Conservation (phyloP, 345 rosid genomes). For the Euphorbia lathyris region DNA sequence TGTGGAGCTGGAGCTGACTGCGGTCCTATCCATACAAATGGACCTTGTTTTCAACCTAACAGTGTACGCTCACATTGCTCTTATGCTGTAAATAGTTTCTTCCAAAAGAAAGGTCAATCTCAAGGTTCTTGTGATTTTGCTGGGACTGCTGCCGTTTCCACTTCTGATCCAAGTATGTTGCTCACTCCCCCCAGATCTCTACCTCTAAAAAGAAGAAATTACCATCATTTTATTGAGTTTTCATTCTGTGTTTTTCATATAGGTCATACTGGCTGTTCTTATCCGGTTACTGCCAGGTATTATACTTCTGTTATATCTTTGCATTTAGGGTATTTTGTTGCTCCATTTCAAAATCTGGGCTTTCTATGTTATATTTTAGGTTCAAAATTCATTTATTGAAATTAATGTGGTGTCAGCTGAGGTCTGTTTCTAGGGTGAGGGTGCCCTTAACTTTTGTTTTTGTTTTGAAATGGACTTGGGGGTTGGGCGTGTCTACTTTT, state of each 20-base stretch:
- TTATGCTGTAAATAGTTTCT: conserved; percentile 91
- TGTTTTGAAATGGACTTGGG: background rate
- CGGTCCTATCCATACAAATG: conserved; percentile 49
- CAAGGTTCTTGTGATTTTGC: conserved; percentile 71
- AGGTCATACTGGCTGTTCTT: conserved; percentile 47
- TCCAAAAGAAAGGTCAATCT: conserved; percentile 72
- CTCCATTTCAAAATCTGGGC: no score
- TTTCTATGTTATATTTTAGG: background rate
- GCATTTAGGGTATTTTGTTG: no score
- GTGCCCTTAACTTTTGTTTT: background rate
- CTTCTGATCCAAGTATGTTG: conserved; percentile 32
- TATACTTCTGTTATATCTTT: background rate
- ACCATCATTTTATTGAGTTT: background rate
- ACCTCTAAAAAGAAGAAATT: no score
- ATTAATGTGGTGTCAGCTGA: background rate
- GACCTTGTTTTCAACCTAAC: conserved; percentile 71
- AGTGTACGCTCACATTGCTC: conserved; percentile 69
- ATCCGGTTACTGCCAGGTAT: conserved; percentile 49
- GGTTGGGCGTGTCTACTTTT: background rate
- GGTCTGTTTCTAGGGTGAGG: background rate
- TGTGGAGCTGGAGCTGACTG: conserved; percentile 99
- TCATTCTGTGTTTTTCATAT: conserved; percentile 2
- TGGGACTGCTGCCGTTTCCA: conserved; percentile 51
- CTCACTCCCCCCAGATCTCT: background rate
- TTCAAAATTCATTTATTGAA: background rate